phyloP scores from a whole-genome alignment of 495 filamentous ascomycete species.

The Podospora pseudoanserina region DNA sequence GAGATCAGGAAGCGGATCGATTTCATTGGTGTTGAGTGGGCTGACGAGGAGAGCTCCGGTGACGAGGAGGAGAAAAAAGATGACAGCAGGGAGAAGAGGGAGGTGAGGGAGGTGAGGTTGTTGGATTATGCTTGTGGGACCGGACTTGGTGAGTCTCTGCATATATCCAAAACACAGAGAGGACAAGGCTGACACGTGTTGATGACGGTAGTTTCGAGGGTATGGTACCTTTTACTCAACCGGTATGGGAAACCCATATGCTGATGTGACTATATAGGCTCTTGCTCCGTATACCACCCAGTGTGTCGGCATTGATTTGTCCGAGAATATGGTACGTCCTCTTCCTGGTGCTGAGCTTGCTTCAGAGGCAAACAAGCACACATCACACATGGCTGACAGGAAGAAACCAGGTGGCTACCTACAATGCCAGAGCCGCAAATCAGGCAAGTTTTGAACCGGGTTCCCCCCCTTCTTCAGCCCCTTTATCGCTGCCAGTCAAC shows the following conservation, averaged over 20 bases:
- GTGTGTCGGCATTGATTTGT: constrained; percentile 63
- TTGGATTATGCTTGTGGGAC: constrained; percentile 78
- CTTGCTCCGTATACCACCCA: constrained; percentile 59
- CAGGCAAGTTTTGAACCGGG: constrained; percentile 32
- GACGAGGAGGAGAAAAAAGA: constrained; percentile 30
- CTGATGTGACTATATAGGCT: constrained; percentile 35
- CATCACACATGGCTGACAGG: constrained; percentile 3
- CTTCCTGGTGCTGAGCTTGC: neutral
- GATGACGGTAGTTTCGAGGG: constrained; percentile 15
- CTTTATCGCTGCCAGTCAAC: neutral
- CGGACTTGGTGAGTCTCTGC: constrained; percentile 45
- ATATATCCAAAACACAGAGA: neutral
- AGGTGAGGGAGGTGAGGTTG: constrained; percentile 54
- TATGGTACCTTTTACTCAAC: neutral
- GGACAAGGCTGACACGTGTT: constrained; percentile 42
- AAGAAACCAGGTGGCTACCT: constrained; percentile 41
- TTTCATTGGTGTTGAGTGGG: constrained; percentile 63
- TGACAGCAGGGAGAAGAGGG: constrained; percentile 34
- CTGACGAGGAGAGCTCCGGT: constrained; percentile 26
- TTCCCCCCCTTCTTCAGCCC: neutral
- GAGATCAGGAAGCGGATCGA: constrained; percentile 50
- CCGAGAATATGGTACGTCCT: constrained; percentile 55
- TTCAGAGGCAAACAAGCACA: neutral
- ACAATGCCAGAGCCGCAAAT: constrained; percentile 48
- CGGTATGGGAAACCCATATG: neutral